Evolutionary conservation across 345 rosid genomes (phyloP).

Genomic region (Eucalyptus grandis): DNA sequence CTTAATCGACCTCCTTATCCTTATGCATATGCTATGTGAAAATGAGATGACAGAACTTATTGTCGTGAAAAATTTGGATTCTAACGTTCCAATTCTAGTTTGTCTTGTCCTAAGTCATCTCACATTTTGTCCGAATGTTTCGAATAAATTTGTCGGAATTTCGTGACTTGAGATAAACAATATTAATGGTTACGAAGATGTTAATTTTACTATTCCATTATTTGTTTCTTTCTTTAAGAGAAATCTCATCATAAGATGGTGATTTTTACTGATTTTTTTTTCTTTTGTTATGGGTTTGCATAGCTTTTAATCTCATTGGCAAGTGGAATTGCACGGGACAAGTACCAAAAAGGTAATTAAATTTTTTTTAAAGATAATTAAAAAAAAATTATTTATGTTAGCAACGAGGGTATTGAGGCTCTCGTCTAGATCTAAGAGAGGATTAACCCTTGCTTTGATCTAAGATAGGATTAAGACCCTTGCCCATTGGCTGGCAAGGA

Average conservation of each 20-base stretch:
- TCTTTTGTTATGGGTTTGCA: background rate
- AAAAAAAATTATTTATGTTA: too few relatives aligned
- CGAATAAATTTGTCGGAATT: too few relatives aligned
- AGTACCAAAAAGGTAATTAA: background rate
- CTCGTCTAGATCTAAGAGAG: too few relatives aligned
- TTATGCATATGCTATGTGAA: background rate
- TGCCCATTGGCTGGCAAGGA: too few relatives aligned
- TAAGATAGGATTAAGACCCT: too few relatives aligned
- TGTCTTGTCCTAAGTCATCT: background rate
- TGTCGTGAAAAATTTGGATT: background rate
- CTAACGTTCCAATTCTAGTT: background rate
- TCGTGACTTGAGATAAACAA: background rate
- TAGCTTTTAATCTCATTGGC: background rate
- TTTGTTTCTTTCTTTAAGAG: background rate
- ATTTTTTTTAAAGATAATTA: too few relatives aligned
- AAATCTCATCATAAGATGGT: background rate
- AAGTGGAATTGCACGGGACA: background rate
- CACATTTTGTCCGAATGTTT: background rate
- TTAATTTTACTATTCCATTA: background rate
- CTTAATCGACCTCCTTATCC: background rate
- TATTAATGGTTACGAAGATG: background rate
- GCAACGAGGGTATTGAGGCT: fast-evolving
- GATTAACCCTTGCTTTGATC: too few relatives aligned
- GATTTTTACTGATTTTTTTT: background rate
- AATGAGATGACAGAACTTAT: background rate